Evolutionary conservation across 352 stramenopile genomes (phyloP), one percentile per base, ranked within the genome.

Genomic region (Globisporangium echinulatum): DNA sequence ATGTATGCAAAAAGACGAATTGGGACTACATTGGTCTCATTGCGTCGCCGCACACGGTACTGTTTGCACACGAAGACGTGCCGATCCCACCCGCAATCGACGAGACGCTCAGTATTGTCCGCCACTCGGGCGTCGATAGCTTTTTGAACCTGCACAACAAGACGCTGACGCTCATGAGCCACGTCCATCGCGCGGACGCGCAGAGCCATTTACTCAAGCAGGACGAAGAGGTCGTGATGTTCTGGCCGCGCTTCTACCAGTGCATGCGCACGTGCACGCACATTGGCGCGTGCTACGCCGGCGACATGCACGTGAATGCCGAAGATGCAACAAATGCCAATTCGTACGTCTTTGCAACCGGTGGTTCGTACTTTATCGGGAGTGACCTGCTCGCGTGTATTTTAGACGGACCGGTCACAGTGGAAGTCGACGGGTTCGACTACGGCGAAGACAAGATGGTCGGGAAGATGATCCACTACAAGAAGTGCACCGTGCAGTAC

Each of bases 401-500:
- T n/a, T 59, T 90, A 7, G 75, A 75, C 43, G 76, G 79, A 44
- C 76, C 78, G 4, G 74, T 86, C 33, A 88, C 75, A 46, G 77
- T 90, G 39, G 73, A 82, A 54, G 43, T 84, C 43, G 74, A 85
- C 19, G 81, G 81, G 5, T 72, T 90, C 19, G 81, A 90, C 65
- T 87, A 74, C 58, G 81, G 81, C 33, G 81, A 90, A 51, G 81
- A 90, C 68, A 90, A 90, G 67, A 90, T 74, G 8, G 70, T 90
- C 49, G 81, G 81, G 55, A 90, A 90, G 68, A 90, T 90, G 81
- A 81, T 90, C 67, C 79, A 89, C 65, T 90, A 81, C 67, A 90
- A 88, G 64, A 78, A 72, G 44, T 90, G 81, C 63, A 64, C 79
- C 36, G 81, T 87, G 39, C 75, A 90, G 72, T 88, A 88, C 63